phyloP scores from a whole-genome alignment of 441 rosid genomes.

The Pelargonium myrrhifolium region DNA sequence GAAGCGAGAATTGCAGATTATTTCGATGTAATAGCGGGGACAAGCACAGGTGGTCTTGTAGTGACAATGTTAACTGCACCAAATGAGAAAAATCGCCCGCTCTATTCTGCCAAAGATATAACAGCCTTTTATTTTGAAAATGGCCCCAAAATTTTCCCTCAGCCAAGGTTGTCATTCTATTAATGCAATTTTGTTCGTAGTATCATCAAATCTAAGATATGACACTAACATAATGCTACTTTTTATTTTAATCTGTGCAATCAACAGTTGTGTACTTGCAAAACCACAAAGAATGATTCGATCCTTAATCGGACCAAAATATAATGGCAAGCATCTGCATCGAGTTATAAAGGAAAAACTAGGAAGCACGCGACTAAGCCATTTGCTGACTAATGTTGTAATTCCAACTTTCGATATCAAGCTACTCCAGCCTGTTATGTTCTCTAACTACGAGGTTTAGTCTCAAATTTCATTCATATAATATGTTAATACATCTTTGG shows the following conservation, averaged over 20 bases:
- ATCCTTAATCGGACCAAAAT: conserved; percentile 34
- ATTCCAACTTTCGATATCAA: conserved; percentile 75
- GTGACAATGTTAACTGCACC: conserved; percentile 50
- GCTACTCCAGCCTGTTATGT: conserved; percentile 61
- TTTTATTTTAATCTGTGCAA: not conserved
- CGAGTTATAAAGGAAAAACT: conserved; percentile 25
- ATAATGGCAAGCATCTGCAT: conserved; percentile 51
- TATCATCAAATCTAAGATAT: not conserved
- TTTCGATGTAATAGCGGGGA: conserved; percentile 49
- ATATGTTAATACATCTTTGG: not conserved
- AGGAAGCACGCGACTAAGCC: conserved; percentile 37
- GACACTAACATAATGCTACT: not conserved
- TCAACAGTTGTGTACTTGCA: not conserved
- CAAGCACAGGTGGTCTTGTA: conserved; percentile 55
- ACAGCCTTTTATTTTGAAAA: conserved; percentile 38
- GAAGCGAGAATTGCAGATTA: conserved; percentile 55
- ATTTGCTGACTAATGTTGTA: conserved; percentile 58
- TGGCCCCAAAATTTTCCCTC: conserved; percentile 48
- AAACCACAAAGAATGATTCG: not conserved
- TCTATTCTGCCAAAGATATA: conserved; percentile 46
- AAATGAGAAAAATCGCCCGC: conserved; percentile 38
- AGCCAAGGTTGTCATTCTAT: conserved; percentile 21
- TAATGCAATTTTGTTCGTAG: not conserved
- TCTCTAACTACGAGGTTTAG: conserved; percentile 58
- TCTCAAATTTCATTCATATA: not conserved